Percentiles rank a stretch among this genome's conserved stretches.
These are phyloP conservation scores for Hypoxylon lenormandii DNA, from an alignment of 495 filamentous ascomycete species.

Conservation along the genomic window DNA sequence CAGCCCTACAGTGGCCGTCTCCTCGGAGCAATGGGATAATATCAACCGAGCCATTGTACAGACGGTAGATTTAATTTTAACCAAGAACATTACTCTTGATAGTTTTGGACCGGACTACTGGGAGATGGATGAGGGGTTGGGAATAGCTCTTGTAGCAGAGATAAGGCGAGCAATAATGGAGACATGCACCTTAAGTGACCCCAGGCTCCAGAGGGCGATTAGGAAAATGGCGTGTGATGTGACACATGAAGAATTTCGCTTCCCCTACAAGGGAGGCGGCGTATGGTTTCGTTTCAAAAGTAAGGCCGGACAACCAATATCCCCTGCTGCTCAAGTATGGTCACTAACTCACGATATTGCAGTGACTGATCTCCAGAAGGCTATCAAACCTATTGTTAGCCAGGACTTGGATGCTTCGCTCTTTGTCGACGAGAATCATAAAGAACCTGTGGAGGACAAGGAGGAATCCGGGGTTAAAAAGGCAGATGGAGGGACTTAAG, in stretches of 20 bases:
- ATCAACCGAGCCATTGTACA: constrained; percentile 36
- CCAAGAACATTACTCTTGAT: constrained; percentile 10
- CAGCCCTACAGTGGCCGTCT: constrained; percentile 1
- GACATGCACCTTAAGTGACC: constrained; percentile 13
- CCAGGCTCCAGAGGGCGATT: constrained; percentile 19
- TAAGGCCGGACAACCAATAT: not conserved
- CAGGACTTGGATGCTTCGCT: not conserved
- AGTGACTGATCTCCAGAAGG: constrained; percentile 28
- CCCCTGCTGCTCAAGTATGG: not conserved
- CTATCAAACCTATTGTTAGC: constrained; percentile 3
- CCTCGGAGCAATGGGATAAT: constrained; percentile 21
- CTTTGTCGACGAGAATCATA: not conserved
- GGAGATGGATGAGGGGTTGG: constrained; percentile 25
- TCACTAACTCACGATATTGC: not conserved
- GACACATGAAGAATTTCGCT: constrained; percentile 16
- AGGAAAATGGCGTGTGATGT: constrained; percentile 16
- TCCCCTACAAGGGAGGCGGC: constrained; percentile 13
- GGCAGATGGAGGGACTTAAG: not conserved
- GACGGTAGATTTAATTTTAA: constrained; percentile 22
- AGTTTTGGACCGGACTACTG: constrained; percentile 31
- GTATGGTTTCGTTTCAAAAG: constrained; percentile 31
- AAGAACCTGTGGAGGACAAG: not conserved
- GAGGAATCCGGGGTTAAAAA: not conserved
- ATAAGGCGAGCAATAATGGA: constrained; percentile 25
- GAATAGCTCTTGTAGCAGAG: constrained; percentile 27